Percentiles rank a stretch among this genome's conserved stretches.
These are phyloP conservation scores for Myriosclerotinia duriaeana DNA, from an alignment of 2,329 filamentous ascomycete genomes.

Conservation along the genomic window DNA sequence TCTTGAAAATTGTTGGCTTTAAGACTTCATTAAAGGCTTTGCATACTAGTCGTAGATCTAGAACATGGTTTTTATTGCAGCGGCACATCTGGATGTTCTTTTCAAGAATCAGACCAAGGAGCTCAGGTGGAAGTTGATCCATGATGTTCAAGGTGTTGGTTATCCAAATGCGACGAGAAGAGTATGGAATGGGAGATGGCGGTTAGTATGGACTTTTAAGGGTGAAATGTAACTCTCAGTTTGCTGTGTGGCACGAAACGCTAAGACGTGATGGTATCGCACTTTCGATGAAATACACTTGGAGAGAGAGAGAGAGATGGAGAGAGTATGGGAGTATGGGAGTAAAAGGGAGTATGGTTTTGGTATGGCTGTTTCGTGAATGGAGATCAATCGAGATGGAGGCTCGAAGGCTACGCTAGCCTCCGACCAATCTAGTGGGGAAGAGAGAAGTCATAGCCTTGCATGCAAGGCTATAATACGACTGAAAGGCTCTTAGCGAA, in stretches of 20 bases:
- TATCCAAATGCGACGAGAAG: background rate
- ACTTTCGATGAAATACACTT: background rate
- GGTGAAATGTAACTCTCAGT: background rate
- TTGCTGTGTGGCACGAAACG: background rate
- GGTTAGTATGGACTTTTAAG: background rate
- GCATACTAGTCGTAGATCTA: conserved; percentile 51
- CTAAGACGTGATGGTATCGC: background rate
- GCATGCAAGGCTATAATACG: conserved; percentile 4
- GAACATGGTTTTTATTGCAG: conserved; percentile 48
- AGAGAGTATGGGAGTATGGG: background rate
- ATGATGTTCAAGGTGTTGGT: conserved; percentile 34
- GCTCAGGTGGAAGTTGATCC: conserved; percentile 51
- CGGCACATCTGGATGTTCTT: conserved; percentile 44
- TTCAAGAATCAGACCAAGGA: conserved; percentile 49
- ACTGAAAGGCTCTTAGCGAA: background rate
- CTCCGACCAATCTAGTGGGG: background rate
- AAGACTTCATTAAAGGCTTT: conserved; percentile 50
- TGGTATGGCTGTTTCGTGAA: no score
- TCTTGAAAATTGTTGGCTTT: conserved; percentile 49
- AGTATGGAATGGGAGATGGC: background rate
- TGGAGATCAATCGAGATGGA: background rate
- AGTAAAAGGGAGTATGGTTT: no score
- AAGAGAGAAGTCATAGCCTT: background rate
- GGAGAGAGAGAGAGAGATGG: background rate
- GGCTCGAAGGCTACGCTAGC: background rate